These are phyloP conservation scores for Phytophthora macrochlamydospora DNA, from an alignment of 352 stramenopile species.

Conservation along the genomic window DNA sequence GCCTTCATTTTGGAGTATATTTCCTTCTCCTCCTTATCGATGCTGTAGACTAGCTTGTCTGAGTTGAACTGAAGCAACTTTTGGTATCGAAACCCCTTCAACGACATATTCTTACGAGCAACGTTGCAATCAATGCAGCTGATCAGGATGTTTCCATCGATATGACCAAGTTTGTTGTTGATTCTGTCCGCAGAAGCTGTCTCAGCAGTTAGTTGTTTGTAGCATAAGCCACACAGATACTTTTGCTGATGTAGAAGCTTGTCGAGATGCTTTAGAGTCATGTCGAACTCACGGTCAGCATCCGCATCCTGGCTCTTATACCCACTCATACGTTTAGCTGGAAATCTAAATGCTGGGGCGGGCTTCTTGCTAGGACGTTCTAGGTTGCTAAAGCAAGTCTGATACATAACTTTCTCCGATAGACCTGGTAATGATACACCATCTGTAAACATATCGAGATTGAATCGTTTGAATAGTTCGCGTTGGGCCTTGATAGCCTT, in stretches of 20 bases:
- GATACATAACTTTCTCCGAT: conserved; percentile 34
- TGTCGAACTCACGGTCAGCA: conserved; percentile 20
- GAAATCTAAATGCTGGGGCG: conserved; percentile 21
- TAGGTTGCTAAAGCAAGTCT: conserved; percentile 21
- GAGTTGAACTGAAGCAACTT: conserved; percentile 29
- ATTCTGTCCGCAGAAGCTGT: conserved; percentile 33
- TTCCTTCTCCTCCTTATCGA: conserved; percentile 21
- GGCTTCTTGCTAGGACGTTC: not conserved
- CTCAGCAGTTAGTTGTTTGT: conserved; percentile 23
- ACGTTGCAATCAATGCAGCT: conserved; percentile 31
- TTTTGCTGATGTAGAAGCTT: conserved; percentile 23
- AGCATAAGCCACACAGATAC: conserved; percentile 29
- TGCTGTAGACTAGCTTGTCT: conserved; percentile 17
- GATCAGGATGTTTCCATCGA: conserved; percentile 18
- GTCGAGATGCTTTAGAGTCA: conserved; percentile 28
- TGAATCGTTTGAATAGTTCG: conserved; percentile 21
- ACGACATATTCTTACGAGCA: conserved; percentile 31
- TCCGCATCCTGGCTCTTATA: conserved; percentile 30
- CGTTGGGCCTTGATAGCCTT: conserved; percentile 20
- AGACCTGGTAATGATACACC: conserved; percentile 19
- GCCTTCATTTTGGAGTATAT: conserved; percentile 27
- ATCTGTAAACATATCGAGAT: conserved; percentile 30
- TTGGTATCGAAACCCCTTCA: conserved; percentile 18
- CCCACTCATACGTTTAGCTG: conserved; percentile 12
- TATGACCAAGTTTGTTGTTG: conserved; percentile 12